Evolutionary conservation across 768 basidiomycete species (phyloP).

Genomic region (Mycena rebaudengoi): DNA sequence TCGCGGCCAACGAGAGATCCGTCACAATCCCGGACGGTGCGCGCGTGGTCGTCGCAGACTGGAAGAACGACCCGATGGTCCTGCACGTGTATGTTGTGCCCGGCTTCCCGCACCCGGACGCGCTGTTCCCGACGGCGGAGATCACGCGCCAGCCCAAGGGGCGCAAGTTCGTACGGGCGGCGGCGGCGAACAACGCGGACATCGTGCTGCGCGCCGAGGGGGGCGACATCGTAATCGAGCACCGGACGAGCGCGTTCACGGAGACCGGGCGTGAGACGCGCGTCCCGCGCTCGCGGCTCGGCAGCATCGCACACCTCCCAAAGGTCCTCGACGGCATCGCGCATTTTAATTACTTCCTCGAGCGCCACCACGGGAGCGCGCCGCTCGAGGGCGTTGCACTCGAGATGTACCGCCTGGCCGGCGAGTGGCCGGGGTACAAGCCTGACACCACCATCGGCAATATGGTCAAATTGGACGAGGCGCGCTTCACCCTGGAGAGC

Average conservation of each 20-base stretch:
- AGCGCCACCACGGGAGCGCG: neutral
- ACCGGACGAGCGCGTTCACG: too few species aligned
- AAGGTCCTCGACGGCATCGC: too few species aligned
- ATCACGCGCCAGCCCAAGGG: too few species aligned
- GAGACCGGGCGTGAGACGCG: too few species aligned
- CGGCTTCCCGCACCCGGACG: neutral
- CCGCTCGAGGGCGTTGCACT: neutral
- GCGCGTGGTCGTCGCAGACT: neutral
- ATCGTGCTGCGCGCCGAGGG: too few species aligned
- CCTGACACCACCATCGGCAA: neutral
- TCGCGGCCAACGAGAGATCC: neutral
- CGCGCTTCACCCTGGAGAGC: neutral
- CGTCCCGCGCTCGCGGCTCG: too few species aligned
- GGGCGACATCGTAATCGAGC: too few species aligned
- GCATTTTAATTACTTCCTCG: slow-evolving; percentile 2
- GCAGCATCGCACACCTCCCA: too few species aligned
- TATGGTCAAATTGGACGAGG: neutral
- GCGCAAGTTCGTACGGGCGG: too few species aligned
- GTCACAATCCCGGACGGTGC: neutral
- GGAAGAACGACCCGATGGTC: slow-evolving; percentile 1
- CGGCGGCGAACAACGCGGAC: too few species aligned
- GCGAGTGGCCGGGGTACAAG: too few species aligned
- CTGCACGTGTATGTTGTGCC: neutral
- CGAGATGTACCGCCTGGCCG: too few species aligned
- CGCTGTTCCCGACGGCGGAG: neutral